phyloP scores from a whole-genome alignment of 176 grass and related monocot species.

The Rhynchospora breviuscula region DNA sequence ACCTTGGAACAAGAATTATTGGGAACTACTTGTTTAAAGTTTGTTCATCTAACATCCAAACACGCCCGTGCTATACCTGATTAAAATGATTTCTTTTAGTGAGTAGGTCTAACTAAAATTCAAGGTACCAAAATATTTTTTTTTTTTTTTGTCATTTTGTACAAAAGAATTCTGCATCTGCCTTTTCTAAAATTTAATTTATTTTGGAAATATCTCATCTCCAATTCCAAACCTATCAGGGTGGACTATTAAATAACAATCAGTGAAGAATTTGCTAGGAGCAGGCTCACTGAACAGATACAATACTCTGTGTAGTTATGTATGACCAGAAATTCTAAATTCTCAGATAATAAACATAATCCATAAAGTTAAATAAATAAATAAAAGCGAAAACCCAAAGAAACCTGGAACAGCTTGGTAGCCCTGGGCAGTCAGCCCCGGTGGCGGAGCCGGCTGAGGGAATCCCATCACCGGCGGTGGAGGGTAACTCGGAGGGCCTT shows the following conservation, averaged over 20 bases:
- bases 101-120: not conserved
- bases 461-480: constrained; percentile 56
- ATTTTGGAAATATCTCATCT: not conserved
- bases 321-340: not conserved
- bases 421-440: constrained; percentile 42
- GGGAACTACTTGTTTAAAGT: no score
- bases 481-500: constrained; percentile 51
- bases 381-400: not conserved
- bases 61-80: not conserved
- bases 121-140: not conserved
- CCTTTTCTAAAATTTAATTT: not conserved
- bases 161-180: not conserved
- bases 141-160: not conserved
- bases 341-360: not conserved
- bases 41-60: no score
- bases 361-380: not conserved
- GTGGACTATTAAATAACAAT: not conserved
- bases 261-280: not conserved
- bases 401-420: constrained; percentile 56
- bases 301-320: not conserved
- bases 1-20: no score
- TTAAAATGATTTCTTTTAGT: not conserved
- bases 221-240: not conserved
- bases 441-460: constrained; percentile 57
- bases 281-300: not conserved